Evolutionary conservation across 108 stramenopile genomes (phyloP).

Genomic region (Fragilariopsis cylindrus): DNA sequence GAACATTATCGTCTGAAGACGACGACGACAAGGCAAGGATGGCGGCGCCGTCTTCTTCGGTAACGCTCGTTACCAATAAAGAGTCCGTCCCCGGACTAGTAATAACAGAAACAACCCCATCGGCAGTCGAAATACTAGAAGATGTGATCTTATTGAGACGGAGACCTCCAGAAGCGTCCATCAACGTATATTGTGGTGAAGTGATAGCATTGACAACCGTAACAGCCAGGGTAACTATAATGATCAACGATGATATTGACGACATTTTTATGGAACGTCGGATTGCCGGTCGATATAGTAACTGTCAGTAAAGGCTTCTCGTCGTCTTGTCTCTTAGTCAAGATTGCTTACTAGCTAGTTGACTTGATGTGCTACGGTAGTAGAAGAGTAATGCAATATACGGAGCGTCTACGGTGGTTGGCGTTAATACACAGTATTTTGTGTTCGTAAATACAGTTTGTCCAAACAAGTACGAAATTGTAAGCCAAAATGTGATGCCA

Average conservation of each 20-base stretch:
- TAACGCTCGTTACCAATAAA: constrained; percentile 13
- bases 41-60: constrained; percentile 11
- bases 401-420: too few relatives aligned
- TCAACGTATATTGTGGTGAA: constrained; percentile 29
- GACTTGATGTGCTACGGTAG: too few relatives aligned
- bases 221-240: not conserved
- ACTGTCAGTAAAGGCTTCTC: too few relatives aligned
- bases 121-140: constrained; percentile 23
- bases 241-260: not conserved
- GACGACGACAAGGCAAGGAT: constrained; percentile 31
- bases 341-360: too few relatives aligned
- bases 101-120: constrained; percentile 63
- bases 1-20: constrained; percentile 4
- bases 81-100: constrained; percentile 65
- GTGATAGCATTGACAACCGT: not conserved
- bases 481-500: too few relatives aligned
- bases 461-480: too few relatives aligned
- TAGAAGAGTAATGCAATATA: too few relatives aligned
- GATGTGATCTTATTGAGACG: constrained; percentile 43
- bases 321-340: too few relatives aligned
- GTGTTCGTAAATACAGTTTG: too few relatives aligned
- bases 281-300: too few relatives aligned
- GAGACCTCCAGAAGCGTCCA: constrained; percentile 59
- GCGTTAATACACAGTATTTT: too few relatives aligned
- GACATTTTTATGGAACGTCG: not conserved